Evolutionary conservation across 163 green algal genomes (phyloP), one percentile per base, ranked within the genome.

Genomic region (Prototheca wickerhamii): DNA sequence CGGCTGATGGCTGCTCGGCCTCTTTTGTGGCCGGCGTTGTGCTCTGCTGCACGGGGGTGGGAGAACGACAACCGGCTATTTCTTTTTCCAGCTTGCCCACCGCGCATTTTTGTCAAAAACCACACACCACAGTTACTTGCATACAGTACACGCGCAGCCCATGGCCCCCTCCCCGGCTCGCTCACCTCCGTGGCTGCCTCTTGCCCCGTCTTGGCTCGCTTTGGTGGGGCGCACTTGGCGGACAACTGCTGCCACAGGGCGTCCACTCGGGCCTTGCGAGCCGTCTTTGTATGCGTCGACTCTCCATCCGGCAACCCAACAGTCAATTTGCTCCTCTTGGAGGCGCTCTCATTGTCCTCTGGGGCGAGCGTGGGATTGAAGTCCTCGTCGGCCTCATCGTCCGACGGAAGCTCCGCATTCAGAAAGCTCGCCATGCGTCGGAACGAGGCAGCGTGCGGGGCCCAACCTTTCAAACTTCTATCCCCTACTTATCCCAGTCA

Each of bases 361-460:
- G 85, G 84, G 54, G n/a, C n/a, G n/a, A n/a, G n/a, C n/a, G n/a
- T n/a, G n/a, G n/a, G n/a, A n/a, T 82, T 73, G 53, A 86, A 91
- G 34, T 89, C 82, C 32, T 88, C 71, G 58, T 91, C 85, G 46
- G 85, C 82, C 61, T 89, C 82, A 26, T 90, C 85, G 2, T 73
- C 70, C 18, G 79, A 88, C 30, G 77, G 74, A 20, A 91, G 72
- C 32, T 82, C 59, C 7, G 81, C 75, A 4, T 80, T 76, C 0
- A 79, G 35, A 2, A 90, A 67, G 4, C 51, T 68, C 12, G 78
- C 75, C 80, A 88, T 88, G 8, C 33, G 10, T 28, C 4, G 7
- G 12, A 44, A 10, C 10, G 10, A 15, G 15, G 37, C 37, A 44
- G 37, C 37, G 0, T 44, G 10, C 10, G 37, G 37, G 37, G 10